These are phyloP conservation scores for Epichloe gansuensis DNA, from an alignment of 2,329 filamentous ascomycete genomes.

Conservation along the genomic window DNA sequence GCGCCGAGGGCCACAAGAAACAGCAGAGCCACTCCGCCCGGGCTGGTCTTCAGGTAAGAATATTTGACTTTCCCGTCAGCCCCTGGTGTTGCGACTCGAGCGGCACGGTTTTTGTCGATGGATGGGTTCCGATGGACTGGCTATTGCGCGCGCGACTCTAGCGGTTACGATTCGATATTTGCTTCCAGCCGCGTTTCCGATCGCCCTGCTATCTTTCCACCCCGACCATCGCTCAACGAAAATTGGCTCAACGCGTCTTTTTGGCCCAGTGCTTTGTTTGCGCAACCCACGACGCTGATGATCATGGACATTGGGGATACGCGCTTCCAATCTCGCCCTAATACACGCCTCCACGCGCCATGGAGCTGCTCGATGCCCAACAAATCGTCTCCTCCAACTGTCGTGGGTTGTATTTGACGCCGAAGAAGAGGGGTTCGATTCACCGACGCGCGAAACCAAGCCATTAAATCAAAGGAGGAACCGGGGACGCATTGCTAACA, in stretches of 20 bases:
- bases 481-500: background rate
- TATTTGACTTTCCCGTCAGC: slow-evolving; percentile 12
- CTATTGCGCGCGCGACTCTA: slow-evolving; percentile 6
- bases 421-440: background rate
- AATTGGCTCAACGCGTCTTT: slow-evolving; percentile 1
- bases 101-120: background rate
- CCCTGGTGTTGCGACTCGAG: slow-evolving; percentile 1
- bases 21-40: slow-evolving; percentile 92
- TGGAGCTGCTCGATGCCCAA: background rate
- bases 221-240: background rate
- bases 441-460: background rate
- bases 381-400: background rate
- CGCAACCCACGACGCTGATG: background rate
- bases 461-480: background rate
- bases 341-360: background rate
- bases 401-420: no score
- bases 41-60: slow-evolving; percentile 79
- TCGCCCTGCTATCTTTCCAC: background rate
- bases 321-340: background rate
- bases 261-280: background rate
- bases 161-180: slow-evolving; percentile 10
- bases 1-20: slow-evolving; percentile 61
- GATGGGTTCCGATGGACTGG: background rate
- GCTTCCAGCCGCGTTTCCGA: background rate
- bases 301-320: background rate